phyloP scores from a whole-genome alignment of 1,139 yeast species.

The Pichia norvegensis region DNA sequence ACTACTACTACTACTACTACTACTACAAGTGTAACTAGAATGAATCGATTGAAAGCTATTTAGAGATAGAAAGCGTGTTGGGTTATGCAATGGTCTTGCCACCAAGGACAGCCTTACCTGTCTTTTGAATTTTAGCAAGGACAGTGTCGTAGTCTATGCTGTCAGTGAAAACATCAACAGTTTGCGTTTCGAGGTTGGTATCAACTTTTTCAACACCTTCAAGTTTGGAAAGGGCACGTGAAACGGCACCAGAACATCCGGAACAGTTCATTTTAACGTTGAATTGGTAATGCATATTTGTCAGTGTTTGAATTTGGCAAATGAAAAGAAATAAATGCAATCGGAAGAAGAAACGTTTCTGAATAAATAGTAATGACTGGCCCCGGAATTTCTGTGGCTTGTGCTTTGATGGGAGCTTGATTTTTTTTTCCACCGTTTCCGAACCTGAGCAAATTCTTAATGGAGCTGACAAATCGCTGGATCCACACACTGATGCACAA shows the following conservation, averaged over 20 bases:
- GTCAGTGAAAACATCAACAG: slow-evolving; percentile 68
- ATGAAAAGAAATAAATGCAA: neutral
- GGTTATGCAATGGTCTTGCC: slow-evolving; percentile 40
- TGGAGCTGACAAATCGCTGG: neutral
- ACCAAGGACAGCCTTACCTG: slow-evolving; percentile 75
- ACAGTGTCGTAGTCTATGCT: slow-evolving; percentile 60
- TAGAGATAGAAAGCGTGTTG: neutral
- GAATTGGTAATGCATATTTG: slow-evolving; percentile 57
- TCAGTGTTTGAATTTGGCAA: neutral
- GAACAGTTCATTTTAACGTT: slow-evolving; percentile 77
- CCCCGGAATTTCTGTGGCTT: neutral
- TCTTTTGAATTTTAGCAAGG: slow-evolving; percentile 70
- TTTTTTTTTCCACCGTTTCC: neutral
- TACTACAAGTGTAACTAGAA: too few species aligned
- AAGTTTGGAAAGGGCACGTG: slow-evolving; percentile 63
- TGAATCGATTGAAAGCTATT: neutral
- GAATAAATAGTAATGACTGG: neutral
- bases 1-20: too few species aligned
- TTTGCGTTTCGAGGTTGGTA: slow-evolving; percentile 71
- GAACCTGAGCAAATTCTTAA: neutral
- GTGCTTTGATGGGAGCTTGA: too few species aligned
- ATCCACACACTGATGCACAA: neutral
- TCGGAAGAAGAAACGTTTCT: neutral
- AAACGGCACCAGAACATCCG: slow-evolving; percentile 84
- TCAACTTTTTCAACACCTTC: slow-evolving; percentile 69